Evolutionary conservation across 73 alveolate species (phyloP).

Genomic region (Blepharisma japonicum): DNA sequence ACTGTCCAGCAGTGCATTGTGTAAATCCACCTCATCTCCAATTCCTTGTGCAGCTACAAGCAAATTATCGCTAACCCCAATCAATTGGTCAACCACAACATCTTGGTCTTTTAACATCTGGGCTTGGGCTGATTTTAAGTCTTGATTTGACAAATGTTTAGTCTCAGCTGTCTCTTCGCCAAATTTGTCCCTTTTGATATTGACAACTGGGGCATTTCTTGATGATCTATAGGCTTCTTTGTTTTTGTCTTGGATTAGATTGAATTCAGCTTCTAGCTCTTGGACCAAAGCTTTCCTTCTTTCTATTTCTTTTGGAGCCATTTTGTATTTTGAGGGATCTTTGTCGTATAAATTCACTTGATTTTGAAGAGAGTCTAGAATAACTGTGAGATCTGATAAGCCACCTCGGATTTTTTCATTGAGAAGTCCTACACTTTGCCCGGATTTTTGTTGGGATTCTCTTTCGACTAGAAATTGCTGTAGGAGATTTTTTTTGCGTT

Average conservation of each 20-base stretch:
- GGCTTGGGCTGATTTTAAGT: not conserved
- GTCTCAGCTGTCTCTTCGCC: not conserved
- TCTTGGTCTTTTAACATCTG: slow-evolving; percentile 24
- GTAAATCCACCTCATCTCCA: slow-evolving; percentile 37
- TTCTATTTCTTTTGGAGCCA: not conserved
- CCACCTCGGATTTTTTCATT: slow-evolving; percentile 22
- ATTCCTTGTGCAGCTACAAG: slow-evolving; percentile 4
- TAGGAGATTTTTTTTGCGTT: not conserved
- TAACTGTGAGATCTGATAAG: not conserved
- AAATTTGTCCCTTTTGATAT: not conserved
- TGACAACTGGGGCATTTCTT: not conserved
- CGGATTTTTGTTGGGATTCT: not conserved
- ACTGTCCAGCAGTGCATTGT: slow-evolving; percentile 14
- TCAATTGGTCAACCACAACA: slow-evolving; percentile 3
- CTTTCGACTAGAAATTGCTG: not conserved
- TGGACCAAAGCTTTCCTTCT: slow-evolving; percentile 7
- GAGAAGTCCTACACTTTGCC: not conserved
- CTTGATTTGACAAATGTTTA: slow-evolving; percentile 2
- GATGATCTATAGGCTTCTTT: not conserved
- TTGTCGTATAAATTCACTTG: not conserved
- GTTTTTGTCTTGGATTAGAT: not conserved
- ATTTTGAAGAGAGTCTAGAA: slow-evolving; percentile 14
- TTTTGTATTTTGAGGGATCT: slow-evolving; percentile 17
- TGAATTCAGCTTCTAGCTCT: not conserved
- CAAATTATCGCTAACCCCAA: slow-evolving; percentile 26